Conservation (phyloP, 2,329 filamentous ascomycete genomes). For the Venturia pyrina region DNA sequence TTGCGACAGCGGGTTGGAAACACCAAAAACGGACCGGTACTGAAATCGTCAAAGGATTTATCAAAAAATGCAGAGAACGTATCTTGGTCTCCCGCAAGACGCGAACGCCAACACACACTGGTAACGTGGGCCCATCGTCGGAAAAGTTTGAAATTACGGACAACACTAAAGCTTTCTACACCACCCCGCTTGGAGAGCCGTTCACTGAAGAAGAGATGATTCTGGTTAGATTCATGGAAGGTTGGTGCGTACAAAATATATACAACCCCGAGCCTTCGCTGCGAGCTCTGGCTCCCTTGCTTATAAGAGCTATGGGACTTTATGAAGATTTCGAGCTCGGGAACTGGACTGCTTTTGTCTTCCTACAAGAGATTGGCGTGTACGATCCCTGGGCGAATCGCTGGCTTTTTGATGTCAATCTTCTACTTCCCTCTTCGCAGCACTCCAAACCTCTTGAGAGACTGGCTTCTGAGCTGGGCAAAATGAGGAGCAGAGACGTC, state of each 20-base stretch:
- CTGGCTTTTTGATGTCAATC: slow-evolving; percentile 47
- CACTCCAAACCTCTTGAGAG: slow-evolving; percentile 34
- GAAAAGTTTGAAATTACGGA: neutral
- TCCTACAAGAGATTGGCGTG: slow-evolving; percentile 66
- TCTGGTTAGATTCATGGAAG: slow-evolving; percentile 59
- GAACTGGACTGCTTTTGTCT: slow-evolving; percentile 46
- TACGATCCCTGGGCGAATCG: slow-evolving; percentile 62
- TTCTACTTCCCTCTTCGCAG: slow-evolving; percentile 39
- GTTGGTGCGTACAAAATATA: slow-evolving; percentile 38
- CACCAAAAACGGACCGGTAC: neutral
- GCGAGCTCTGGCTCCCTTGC: slow-evolving; percentile 51
- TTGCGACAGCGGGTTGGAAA: neutral
- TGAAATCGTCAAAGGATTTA: slow-evolving; percentile 2
- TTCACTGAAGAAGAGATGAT: slow-evolving; percentile 45
- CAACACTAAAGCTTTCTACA: slow-evolving; percentile 8
- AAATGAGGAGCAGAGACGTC: slow-evolving; percentile 20
- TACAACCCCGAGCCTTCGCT: slow-evolving; percentile 36
- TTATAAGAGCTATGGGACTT: slow-evolving; percentile 51
- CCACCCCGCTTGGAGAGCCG: slow-evolving; percentile 10
- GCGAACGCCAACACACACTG: neutral
- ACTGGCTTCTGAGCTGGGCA: slow-evolving; percentile 25
- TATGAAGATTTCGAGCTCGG: slow-evolving; percentile 45
- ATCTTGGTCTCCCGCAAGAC: slow-evolving; percentile 13
- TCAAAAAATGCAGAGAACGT: slow-evolving; percentile 12
- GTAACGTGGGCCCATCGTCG: slow-evolving; percentile 6